Conservation (phyloP, 345 rosid genomes). For the Lumnitzera racemosa region DNA sequence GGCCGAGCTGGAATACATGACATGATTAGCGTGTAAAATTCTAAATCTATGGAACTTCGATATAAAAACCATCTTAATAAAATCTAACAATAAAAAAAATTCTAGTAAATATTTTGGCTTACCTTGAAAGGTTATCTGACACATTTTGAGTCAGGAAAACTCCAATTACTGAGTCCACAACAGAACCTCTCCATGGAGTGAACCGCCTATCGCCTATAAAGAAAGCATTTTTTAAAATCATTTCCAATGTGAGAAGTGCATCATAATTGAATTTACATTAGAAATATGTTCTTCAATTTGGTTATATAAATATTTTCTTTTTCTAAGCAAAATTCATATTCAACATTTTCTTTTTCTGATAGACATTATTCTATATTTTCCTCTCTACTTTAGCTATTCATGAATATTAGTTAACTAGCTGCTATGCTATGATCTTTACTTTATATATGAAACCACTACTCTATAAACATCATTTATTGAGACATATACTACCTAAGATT, state of each 20-base stretch:
- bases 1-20: conserved; percentile 27
- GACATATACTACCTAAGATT: conserved; percentile 28
- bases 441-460: background rate
- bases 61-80: background rate
- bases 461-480: background rate
- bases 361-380: no score
- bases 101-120: background rate
- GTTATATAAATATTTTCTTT: background rate
- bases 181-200: conserved; percentile 57
- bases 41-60: background rate
- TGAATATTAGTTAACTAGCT: background rate
- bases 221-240: background rate
- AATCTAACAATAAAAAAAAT: background rate
- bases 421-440: background rate
- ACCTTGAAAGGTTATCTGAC: conserved; percentile 54
- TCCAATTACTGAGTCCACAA: conserved; percentile 62
- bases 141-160: conserved; percentile 64
- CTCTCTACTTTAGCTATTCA: background rate
- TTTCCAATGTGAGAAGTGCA: background rate
- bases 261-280: no score
- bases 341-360: background rate
- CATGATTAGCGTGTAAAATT: background rate
- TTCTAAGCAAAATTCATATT: no score
- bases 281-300: background rate
- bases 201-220: conserved; percentile 45